These are phyloP conservation scores for Colletotrichum nymphaeae DNA, from an alignment of 2,329 filamentous ascomycete species.

Conservation along the genomic window DNA sequence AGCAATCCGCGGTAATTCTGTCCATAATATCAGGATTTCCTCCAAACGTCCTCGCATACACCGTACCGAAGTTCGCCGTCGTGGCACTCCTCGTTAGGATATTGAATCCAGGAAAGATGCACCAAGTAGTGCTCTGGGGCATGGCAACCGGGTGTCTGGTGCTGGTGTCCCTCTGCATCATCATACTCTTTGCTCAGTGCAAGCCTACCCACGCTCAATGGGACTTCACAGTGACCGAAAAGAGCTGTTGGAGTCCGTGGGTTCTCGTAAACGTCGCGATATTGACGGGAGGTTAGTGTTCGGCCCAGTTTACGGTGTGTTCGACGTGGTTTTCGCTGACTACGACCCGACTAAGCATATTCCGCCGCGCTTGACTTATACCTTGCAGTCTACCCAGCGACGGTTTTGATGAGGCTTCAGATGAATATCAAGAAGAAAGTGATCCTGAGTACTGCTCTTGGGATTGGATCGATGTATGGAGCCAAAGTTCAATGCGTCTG, in stretches of 20 bases:
- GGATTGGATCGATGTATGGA: slow-evolving; percentile 22
- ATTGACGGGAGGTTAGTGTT: background rate
- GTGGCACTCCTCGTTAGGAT: slow-evolving; percentile 41
- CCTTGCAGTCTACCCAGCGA: slow-evolving; percentile 40
- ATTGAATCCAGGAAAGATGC: slow-evolving; percentile 38
- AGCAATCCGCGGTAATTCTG: slow-evolving; percentile 26
- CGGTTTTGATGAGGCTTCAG: slow-evolving; percentile 38
- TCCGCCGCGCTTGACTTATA: slow-evolving; percentile 39
- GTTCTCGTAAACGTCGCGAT: slow-evolving; percentile 1
- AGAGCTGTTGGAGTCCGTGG: slow-evolving; percentile 20
- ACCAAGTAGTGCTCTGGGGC: slow-evolving; percentile 40
- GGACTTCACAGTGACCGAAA: slow-evolving; percentile 28
- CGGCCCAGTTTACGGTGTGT: no score
- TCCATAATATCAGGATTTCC: slow-evolving; percentile 42
- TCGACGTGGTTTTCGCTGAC: background rate
- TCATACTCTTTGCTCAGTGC: slow-evolving; percentile 41
- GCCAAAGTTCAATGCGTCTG: background rate
- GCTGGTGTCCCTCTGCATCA: slow-evolving; percentile 37
- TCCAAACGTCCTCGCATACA: slow-evolving; percentile 42
- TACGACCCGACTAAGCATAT: background rate
- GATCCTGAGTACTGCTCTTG: slow-evolving; percentile 39
- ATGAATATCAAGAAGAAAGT: slow-evolving; percentile 41
- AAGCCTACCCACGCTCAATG: slow-evolving; percentile 39
- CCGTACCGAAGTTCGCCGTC: slow-evolving; percentile 44
- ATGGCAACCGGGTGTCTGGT: slow-evolving; percentile 35